These are phyloP conservation scores for Tephrocybe sp. DNA, from an alignment of 768 basidiomycete genomes.

Conservation along the genomic window DNA sequence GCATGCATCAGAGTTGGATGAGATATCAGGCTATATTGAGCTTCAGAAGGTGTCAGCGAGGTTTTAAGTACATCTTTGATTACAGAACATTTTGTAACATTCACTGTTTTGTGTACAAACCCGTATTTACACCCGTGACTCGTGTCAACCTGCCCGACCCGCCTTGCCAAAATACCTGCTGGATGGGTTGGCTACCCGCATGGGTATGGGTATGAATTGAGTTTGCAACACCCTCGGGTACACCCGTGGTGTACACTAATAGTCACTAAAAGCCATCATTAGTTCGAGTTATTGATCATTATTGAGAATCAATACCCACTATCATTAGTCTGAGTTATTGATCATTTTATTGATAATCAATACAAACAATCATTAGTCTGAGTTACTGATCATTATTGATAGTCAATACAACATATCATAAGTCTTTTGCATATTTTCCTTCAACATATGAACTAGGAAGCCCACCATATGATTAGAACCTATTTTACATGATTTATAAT, in stretches of 20 bases:
- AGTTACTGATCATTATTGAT: too few relatives aligned
- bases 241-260: constrained; percentile 1
- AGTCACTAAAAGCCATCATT: background rate
- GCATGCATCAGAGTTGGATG: background rate
- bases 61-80: background rate
- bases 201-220: constrained; percentile 7
- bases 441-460: too few relatives aligned
- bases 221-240: constrained; percentile 1
- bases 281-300: too few relatives aligned
- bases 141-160: background rate
- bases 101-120: background rate
- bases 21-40: background rate
- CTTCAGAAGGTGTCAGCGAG: background rate
- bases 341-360: too few relatives aligned
- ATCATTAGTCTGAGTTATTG: too few relatives aligned
- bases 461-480: too few relatives aligned
- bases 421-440: too few relatives aligned
- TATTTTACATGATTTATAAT: too few relatives aligned
- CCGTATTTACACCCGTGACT: background rate
- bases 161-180: background rate
- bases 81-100: background rate
- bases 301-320: too few relatives aligned
- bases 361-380: too few relatives aligned
- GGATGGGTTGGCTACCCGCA: background rate
- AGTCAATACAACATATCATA: too few relatives aligned